These are phyloP conservation scores for Aspergillus bridgeri DNA, from an alignment of 495 filamentous ascomycete species.

Conservation along the genomic window DNA sequence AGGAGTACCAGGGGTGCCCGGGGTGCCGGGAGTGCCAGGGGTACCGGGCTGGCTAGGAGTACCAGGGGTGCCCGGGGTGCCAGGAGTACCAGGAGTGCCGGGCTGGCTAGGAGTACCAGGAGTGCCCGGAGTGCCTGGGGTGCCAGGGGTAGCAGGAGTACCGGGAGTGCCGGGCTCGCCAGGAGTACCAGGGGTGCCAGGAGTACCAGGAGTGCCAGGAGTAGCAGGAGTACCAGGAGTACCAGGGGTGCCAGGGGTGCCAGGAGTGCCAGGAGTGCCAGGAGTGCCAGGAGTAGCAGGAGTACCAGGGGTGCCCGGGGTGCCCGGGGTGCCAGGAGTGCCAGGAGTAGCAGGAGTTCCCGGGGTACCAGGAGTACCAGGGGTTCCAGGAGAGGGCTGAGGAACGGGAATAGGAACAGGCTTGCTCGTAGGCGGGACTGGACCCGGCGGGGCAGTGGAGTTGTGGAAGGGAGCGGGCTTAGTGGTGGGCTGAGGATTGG, in stretches of 20 bases:
- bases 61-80: background rate
- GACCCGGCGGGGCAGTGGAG: conserved; percentile 16
- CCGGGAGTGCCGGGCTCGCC: conserved; percentile 1
- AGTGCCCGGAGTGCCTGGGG: background rate
- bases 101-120: conserved; percentile 4
- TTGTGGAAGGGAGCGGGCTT: conserved; percentile 23
- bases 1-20: conserved; percentile 4
- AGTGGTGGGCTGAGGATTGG: background rate
- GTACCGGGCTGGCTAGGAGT: background rate
- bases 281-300: conserved; percentile 2
- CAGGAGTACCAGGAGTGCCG: background rate
- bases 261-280: conserved; percentile 6
- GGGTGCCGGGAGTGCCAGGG: background rate
- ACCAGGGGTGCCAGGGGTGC: background rate
- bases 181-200: conserved; percentile 5
- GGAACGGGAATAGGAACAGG: conserved; percentile 18
- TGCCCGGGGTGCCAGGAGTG: background rate
- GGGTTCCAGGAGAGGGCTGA: conserved; percentile 4
- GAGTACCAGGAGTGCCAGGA: conserved; percentile 3
- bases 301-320: background rate
- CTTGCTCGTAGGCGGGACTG: conserved; percentile 7
- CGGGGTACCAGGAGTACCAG: conserved; percentile 11
- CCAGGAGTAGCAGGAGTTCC: background rate
- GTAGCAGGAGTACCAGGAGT: conserved; percentile 1
- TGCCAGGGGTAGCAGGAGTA: background rate